Evolutionary conservation across 2,329 filamentous ascomycete genomes (phyloP), one percentile per base, ranked within the genome.

Genomic region (Juglanconis oblonga): DNA sequence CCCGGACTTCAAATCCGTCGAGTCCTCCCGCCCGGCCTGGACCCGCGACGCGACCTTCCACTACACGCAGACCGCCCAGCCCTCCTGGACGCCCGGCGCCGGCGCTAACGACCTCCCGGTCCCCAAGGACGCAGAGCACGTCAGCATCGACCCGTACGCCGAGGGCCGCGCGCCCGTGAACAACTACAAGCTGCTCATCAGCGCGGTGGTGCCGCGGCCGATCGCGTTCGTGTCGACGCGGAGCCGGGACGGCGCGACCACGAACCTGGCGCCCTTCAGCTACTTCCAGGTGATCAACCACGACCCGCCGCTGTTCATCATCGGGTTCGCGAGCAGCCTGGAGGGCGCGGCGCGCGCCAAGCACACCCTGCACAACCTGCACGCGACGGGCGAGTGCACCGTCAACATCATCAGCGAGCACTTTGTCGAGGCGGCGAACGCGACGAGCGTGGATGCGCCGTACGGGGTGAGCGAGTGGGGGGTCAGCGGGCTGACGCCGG

Each of bases 171-270:
- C 86, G 0, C 76, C 85, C 0, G 76, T 79, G 1, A 86, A 84
- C 76, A 97, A 97, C 81, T 97, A 98, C 83, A 97, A 96, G 76
- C 84, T 97, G 13, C 80, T 97, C 63, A 96, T 97, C 73, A 90
- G 87, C 17, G 87, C 86, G 64, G 85, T 97, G 66, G 83, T 92
- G 14, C 94, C 94, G 1, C 85, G 94, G 11, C 94, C 94, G 11
- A 88, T 97, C 70, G 85, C 83, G 55, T 84, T 88, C 71, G 70
- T 87, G 36, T 84, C 81, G 62, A 85, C 85, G 9, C 71, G 74
- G 56, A 78, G 79, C 29, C 67, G 74, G 3, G 88, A 92, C 68
- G 91, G 90, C 29, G 74, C 69, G 38, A 79, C 64, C 65, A 85
- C 84, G 14, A 98, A 97, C 73, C 80, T 96, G 2, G 91, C 92